Percentiles rank a stretch among this genome's conserved stretches.
Conservation (phyloP, 176 grass and related monocot genomes). For the Aegilops speltoides region DNA sequence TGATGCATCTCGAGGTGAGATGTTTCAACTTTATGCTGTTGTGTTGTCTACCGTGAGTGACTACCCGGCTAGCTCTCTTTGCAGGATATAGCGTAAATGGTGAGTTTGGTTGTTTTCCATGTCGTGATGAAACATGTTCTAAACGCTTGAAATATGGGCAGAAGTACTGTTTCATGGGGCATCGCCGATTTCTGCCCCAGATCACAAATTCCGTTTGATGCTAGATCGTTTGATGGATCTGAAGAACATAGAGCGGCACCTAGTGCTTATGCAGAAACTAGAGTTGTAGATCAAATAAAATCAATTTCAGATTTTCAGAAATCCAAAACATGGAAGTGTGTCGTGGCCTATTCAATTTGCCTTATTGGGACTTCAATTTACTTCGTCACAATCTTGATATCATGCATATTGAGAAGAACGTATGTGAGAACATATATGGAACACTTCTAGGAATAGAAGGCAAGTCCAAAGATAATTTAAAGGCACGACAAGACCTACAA, state of each 20-base stretch:
- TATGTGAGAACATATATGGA: neutral
- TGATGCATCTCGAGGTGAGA: slow-evolving; percentile 25
- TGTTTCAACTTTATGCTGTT: neutral
- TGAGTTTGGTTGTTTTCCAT: no score
- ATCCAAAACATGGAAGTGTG: neutral
- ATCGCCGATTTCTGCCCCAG: no score
- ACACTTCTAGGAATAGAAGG: no score
- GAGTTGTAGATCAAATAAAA: neutral
- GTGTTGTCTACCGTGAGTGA: neutral
- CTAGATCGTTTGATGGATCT: no score
- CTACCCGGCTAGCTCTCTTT: neutral
- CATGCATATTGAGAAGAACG: no score
- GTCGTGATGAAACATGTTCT: no score
- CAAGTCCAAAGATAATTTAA: slow-evolving; percentile 1
- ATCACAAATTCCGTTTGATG: no score
- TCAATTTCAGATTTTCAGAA: neutral
- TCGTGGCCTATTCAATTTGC: neutral
- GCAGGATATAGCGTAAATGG: no score
- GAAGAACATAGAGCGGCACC: no score
- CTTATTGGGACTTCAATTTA: neutral
- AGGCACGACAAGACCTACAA: neutral
- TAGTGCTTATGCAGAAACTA: neutral
- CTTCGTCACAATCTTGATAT: no score
- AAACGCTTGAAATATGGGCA: no score
- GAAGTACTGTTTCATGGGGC: no score